phyloP scores from a whole-genome alignment of 2,329 filamentous ascomycete species.

The Ophiostoma sp. region DNA sequence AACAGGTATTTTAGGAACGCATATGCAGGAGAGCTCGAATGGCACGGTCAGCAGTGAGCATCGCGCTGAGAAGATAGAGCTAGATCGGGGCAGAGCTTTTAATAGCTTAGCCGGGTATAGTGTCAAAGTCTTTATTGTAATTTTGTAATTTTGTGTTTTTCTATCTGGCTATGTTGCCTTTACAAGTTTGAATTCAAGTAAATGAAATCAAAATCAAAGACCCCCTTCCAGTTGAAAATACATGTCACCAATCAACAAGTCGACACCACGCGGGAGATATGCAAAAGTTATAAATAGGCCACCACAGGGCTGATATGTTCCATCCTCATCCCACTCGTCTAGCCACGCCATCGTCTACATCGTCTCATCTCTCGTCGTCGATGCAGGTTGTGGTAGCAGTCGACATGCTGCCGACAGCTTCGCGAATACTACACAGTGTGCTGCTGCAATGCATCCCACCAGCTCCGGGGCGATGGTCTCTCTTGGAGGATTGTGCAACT shows the following conservation, averaged over 20 bases:
- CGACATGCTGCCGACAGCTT: neutral
- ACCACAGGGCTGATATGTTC: neutral
- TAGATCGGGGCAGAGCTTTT: no score
- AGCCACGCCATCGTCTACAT: neutral
- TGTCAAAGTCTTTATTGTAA: no score
- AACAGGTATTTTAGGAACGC: neutral
- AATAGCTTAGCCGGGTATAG: no score
- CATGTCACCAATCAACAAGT: no score
- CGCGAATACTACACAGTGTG: no score
- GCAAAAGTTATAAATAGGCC: neutral
- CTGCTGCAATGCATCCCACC: neutral
- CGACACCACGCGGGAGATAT: neutral
- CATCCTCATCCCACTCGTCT: neutral
- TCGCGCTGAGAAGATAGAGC: no score
- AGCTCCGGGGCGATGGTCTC: neutral
- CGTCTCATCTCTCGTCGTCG: neutral
- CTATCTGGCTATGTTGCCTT: no score
- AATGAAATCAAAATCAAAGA: no score
- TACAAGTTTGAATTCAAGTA: no score
- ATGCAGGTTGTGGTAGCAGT: neutral
- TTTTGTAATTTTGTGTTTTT: no score
- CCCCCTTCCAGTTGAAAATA: no score
- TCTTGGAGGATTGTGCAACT: neutral
- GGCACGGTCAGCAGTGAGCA: neutral
- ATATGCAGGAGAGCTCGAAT: neutral